Evolutionary conservation across 2,329 filamentous ascomycete species (phyloP).

Genomic region (Pseudogymnoascus verrucosus): DNA sequence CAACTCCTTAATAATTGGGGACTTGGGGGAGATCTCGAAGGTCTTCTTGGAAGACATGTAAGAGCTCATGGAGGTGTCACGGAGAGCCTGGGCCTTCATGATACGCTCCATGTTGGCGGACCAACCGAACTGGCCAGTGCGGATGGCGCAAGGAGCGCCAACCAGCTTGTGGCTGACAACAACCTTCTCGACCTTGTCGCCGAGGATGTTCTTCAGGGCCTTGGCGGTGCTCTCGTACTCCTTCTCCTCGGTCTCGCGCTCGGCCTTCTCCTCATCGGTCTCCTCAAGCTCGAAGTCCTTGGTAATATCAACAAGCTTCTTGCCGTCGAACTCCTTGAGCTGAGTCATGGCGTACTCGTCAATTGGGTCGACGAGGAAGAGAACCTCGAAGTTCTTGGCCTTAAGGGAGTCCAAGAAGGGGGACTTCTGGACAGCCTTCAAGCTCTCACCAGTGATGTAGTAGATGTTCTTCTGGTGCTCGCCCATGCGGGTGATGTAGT

Average conservation of each 20-base stretch:
- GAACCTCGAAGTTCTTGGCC: constrained; percentile 98
- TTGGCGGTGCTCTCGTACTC: constrained; percentile 93
- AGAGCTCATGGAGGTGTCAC: constrained; percentile 98
- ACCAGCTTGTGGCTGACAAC: constrained; percentile 97
- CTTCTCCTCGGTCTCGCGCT: constrained; percentile 95
- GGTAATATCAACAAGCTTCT: constrained; percentile 99
- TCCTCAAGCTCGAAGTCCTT: constrained; percentile 99
- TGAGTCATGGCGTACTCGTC: constrained; percentile 99
- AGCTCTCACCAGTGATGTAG: constrained; percentile 99
- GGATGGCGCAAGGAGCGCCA: constrained; percentile 92
- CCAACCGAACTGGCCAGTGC: constrained; percentile 99
- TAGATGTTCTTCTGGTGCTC: constrained; percentile 99
- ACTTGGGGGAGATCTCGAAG: constrained; percentile 99
- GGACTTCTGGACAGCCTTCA: constrained; percentile 96
- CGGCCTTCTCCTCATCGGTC: constrained; percentile 97
- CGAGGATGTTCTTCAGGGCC: constrained; percentile 97
- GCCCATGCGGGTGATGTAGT: constrained; percentile 99
- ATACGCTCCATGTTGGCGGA: constrained; percentile 99
- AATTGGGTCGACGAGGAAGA: constrained; percentile 99
- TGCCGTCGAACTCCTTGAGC: constrained; percentile 99
- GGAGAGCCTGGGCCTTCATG: constrained; percentile 99
- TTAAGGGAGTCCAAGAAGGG: constrained; percentile 98
- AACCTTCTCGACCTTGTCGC: constrained; percentile 99
- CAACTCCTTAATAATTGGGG: constrained; percentile 94
- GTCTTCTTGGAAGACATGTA: constrained; percentile 99